Base-by-base conservation (phyloP, 2,329 filamentous ascomycete genomes). In the Fusarium citri region DNA sequence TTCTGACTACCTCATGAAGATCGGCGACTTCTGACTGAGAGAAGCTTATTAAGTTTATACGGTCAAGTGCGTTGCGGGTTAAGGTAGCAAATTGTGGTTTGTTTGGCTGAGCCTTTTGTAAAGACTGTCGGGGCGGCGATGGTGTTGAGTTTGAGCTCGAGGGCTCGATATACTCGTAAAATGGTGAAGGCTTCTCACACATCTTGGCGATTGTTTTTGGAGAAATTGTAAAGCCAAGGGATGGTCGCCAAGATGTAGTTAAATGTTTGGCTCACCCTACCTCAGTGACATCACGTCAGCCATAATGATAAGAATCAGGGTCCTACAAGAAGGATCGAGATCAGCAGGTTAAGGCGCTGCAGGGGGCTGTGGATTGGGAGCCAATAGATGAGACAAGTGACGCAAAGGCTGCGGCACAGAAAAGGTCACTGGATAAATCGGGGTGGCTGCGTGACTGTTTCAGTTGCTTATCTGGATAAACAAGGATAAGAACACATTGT, bases 31-130 rank as follows among this genome's bases (percentile, higher is more conserved):
- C 68, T 0, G 3, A 8, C n/a, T 68, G 64, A 0, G 47, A 42
- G 15, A 71, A 64, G 10, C 55, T 71, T 7, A 68, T 53, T 3
- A 71, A 30, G 1, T 31, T 56, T 6, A 71, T 55, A 6, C 67
- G 67, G 8, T 71, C 64, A 5, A 49, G 18, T 0, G 15, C 30
- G n/a, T 53, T 46, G 2, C 65, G 26, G 6, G 47, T 49, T 6
- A 71, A 48, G 0, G 59, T 65, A 3, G 59, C 55, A 7, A 68
- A 61, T 2, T 31, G 47, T 6, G 20, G 51, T 14, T 25, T 55
- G 12, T 22, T 45, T 5, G 7, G 9, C 3, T 23, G 26, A 5
- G 23, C 26, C 4, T 43, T 37, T n/a, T 56, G 26, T 3, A 55
- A 11, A 2, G 63, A 49, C 9, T 68, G 51, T 1, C 20, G n/a